phyloP scores from a whole-genome alignment of 129 eudicot genomes.

The Apium graveolens region DNA sequence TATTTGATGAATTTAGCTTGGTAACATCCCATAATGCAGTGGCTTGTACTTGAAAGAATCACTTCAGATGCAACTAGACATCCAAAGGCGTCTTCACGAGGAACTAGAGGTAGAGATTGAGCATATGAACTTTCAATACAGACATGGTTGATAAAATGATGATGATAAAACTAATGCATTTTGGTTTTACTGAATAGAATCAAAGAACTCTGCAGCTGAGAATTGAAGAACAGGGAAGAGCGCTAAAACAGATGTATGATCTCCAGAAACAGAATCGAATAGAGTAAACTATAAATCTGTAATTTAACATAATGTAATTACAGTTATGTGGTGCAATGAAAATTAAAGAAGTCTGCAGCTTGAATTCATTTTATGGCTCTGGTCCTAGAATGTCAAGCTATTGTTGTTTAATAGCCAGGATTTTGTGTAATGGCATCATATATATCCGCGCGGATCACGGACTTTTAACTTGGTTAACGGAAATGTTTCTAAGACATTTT shows the following conservation, averaged over 20 bases:
- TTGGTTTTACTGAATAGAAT: conserved; percentile 27
- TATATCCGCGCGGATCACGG: too few relatives aligned
- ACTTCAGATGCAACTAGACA: conserved; percentile 67
- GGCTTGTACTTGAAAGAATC: conserved; percentile 60
- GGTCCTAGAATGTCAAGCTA: too few relatives aligned
- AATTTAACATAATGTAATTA: too few relatives aligned
- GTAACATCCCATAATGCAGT: conserved; percentile 22
- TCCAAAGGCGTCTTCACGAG: conserved; percentile 72
- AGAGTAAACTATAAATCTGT: conserved; percentile 13
- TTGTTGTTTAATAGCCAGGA: too few relatives aligned
- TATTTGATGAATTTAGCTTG: not conserved
- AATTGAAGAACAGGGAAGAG: conserved; percentile 64
- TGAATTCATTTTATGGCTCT: too few relatives aligned
- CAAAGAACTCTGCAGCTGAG: conserved; percentile 57
- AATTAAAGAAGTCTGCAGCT: too few relatives aligned
- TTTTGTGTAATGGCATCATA: too few relatives aligned
- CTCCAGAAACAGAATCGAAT: conserved; percentile 34
- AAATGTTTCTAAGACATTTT: too few relatives aligned
- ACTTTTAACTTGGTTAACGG: too few relatives aligned
- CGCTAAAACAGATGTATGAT: conserved; percentile 59
- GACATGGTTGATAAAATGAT: not conserved
- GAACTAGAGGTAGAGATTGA: conserved; percentile 54
- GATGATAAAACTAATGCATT: not conserved
- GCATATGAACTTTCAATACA: not conserved
- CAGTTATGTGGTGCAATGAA: too few relatives aligned